Evolutionary conservation across 2,329 filamentous ascomycete genomes (phyloP).

Genomic region (Stachybotrys elegans): DNA sequence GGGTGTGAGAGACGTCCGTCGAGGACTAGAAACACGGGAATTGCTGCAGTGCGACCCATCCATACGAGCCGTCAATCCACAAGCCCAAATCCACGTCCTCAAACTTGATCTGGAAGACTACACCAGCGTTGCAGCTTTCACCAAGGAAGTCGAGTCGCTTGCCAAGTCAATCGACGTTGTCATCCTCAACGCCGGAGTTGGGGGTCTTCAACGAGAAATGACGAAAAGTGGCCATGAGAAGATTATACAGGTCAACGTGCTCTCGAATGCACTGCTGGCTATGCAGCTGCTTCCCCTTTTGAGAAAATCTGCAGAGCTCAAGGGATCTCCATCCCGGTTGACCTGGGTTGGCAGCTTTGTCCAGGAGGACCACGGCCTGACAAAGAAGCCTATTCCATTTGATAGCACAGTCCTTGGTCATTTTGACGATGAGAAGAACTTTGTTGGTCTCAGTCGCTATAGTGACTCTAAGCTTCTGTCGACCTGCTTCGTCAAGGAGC

Average conservation of each 20-base stretch:
- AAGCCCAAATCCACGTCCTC: slow-evolving; percentile 10
- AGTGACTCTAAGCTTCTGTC: slow-evolving; percentile 11
- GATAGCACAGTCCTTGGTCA: slow-evolving; percentile 4
- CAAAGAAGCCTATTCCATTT: not conserved
- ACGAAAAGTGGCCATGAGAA: slow-evolving; percentile 9
- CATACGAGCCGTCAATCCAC: slow-evolving; percentile 8
- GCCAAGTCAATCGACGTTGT: slow-evolving; percentile 7
- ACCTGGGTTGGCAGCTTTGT: slow-evolving; percentile 14
- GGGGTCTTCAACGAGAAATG: slow-evolving; percentile 3
- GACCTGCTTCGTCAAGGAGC: slow-evolving; percentile 12
- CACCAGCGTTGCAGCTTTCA: slow-evolving; percentile 10
- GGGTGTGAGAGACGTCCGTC: slow-evolving; percentile 28
- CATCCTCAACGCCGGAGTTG: slow-evolving; percentile 13
- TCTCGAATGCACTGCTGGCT: slow-evolving; percentile 10
- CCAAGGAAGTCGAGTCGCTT: slow-evolving; percentile 1
- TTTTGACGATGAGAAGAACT: slow-evolving; percentile 4
- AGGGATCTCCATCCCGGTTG: slow-evolving; percentile 5
- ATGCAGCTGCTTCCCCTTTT: slow-evolving; percentile 12
- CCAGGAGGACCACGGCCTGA: slow-evolving; percentile 7
- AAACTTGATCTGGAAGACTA: slow-evolving; percentile 12
- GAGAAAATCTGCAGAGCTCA: slow-evolving; percentile 8
- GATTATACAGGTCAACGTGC: slow-evolving; percentile 13
- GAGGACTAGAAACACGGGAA: slow-evolving; percentile 18
- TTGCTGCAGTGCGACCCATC: slow-evolving; percentile 6
- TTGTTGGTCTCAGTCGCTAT: slow-evolving; percentile 3